A percentile compares a stretch with the other conserved stretches of the same genome.
Evolutionary conservation across 805 yeast genomes (phyloP).

Genomic region (Barnettozyma botsteinii): DNA sequence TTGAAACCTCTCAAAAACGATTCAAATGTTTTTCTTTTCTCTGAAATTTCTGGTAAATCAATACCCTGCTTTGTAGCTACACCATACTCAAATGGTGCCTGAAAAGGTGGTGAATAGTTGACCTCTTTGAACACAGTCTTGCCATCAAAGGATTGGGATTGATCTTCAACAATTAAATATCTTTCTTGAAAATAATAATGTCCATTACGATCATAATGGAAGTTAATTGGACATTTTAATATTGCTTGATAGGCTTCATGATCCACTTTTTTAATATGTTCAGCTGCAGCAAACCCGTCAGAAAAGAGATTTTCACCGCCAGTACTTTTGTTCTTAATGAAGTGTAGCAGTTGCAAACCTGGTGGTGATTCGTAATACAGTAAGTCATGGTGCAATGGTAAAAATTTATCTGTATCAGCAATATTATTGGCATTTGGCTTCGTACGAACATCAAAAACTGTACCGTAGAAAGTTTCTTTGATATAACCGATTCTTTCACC

Average conservation of each 20-base stretch:
- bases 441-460: slow-evolving; percentile 59
- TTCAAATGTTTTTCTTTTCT: slow-evolving; percentile 38
- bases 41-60: slow-evolving; percentile 23
- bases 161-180: slow-evolving; percentile 57
- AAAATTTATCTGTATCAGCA: slow-evolving; percentile 57
- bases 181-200: slow-evolving; percentile 57
- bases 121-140: slow-evolving; percentile 43
- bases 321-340: slow-evolving; percentile 42
- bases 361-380: slow-evolving; percentile 78
- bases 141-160: slow-evolving; percentile 18
- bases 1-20: slow-evolving; percentile 55
- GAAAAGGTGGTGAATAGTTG: slow-evolving; percentile 79
- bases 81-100: slow-evolving; percentile 65
- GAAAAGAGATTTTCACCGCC: slow-evolving; percentile 70
- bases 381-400: slow-evolving; percentile 76
- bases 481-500: slow-evolving; percentile 60
- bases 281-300: slow-evolving; percentile 64
- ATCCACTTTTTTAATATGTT: slow-evolving; percentile 47
- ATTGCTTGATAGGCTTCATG: slow-evolving; percentile 60
- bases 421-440: slow-evolving; percentile 54
- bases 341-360: slow-evolving; percentile 66
- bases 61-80: slow-evolving; percentile 31
- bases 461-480: slow-evolving; percentile 66
- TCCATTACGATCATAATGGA: slow-evolving; percentile 57
- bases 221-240: slow-evolving; percentile 57